phyloP scores from a whole-genome alignment of 345 rosid species.

The Melastoma malabathricum region DNA sequence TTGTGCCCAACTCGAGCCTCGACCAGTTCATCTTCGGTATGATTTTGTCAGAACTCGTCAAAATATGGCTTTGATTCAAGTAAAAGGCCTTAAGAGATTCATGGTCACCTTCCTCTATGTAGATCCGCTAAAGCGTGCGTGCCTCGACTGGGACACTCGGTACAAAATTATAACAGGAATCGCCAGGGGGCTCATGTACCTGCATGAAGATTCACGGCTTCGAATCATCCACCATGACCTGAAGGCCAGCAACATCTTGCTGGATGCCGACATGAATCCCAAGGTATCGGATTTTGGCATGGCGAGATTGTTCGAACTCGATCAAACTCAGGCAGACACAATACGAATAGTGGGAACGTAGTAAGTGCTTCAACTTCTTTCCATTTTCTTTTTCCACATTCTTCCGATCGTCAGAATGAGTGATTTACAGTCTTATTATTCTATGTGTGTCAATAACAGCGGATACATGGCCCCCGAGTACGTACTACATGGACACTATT shows the following conservation, averaged over 20 bases:
- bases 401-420: no score
- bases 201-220: slow-evolving; percentile 30
- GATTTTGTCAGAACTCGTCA: not conserved
- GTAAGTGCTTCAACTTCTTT: slow-evolving; percentile 17
- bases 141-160: slow-evolving; percentile 21
- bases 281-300: no score
- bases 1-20: slow-evolving; percentile 30
- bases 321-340: slow-evolving; percentile 22
- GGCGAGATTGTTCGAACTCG: slow-evolving; percentile 26
- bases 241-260: slow-evolving; percentile 32
- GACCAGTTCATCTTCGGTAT: slow-evolving; percentile 29
- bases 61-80: no score
- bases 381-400: not conserved
- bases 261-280: no score
- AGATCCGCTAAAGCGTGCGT: slow-evolving; percentile 14
- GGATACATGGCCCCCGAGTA: no score
- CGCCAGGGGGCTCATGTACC: slow-evolving; percentile 32
- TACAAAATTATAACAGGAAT: slow-evolving; percentile 28
- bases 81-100: no score
- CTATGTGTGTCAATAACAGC: slow-evolving; percentile 32
- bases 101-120: not conserved
- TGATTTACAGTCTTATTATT: not conserved
- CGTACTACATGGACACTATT: slow-evolving; percentile 30
- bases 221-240: slow-evolving; percentile 35
- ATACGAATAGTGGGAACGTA: slow-evolving; percentile 27